These are phyloP conservation scores for Stephanodiscus minutulus DNA, from an alignment of 108 stramenopile species.

Conservation along the genomic window DNA sequence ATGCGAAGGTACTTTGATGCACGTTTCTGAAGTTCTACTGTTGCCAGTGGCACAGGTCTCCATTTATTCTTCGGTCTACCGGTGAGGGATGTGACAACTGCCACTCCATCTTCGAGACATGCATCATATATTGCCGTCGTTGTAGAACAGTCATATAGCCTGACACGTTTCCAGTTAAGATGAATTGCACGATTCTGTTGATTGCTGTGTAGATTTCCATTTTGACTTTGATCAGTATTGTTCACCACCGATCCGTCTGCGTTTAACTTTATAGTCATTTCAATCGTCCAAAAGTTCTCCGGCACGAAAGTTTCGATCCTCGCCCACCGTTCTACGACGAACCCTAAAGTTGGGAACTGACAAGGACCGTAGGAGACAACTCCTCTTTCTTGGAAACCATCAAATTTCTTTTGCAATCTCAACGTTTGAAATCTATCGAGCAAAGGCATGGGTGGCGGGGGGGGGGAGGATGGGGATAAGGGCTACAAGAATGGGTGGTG, in stretches of 20 bases:
- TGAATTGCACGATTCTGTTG: conserved; percentile 48
- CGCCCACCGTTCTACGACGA: conserved; percentile 97
- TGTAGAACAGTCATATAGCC: conserved; percentile 86
- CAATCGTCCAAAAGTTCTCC: conserved; percentile 94
- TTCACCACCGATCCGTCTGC: conserved; percentile 44
- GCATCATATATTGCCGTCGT: conserved; percentile 80
- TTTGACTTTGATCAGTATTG: conserved; percentile 20
- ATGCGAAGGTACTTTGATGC: conserved; percentile 89
- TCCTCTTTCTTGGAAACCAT: conserved; percentile 53
- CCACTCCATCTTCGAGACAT: conserved; percentile 84
- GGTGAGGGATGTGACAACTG: conserved; percentile 70
- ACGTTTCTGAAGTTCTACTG: conserved; percentile 97
- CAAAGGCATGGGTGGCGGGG: too few species aligned
- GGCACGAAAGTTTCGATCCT: conserved; percentile 90
- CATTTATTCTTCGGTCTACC: conserved; percentile 86
- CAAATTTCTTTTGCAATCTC: conserved; percentile 89
- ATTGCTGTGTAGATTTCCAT: conserved; percentile 22
- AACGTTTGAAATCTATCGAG: conserved; percentile 98
- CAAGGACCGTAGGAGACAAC: conserved; percentile 97
- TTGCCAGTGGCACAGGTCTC: conserved; percentile 93
- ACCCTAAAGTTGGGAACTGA: conserved; percentile 99
- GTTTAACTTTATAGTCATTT: conserved; percentile 60
- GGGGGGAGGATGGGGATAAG: too few species aligned
- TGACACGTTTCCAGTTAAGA: conserved; percentile 88
- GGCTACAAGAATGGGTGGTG: too few species aligned